Base-by-base conservation (phyloP, 2,329 filamentous ascomycete genomes). In the Diplodia sapinea region DNA sequence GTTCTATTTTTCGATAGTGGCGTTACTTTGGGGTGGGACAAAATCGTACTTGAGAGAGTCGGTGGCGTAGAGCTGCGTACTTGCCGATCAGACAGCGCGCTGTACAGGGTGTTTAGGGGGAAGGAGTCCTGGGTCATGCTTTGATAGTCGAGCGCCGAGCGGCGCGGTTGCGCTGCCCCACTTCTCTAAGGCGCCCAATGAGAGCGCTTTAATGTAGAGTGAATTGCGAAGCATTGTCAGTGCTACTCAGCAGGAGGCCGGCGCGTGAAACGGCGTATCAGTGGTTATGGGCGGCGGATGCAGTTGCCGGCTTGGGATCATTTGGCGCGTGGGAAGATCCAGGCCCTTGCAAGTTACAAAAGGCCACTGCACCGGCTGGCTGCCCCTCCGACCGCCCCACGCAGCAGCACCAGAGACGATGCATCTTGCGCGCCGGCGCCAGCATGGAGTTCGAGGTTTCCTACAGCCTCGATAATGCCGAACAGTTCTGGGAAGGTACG, bases 401-500 rank as follows among this genome's bases (percentile, higher is more conserved):
- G 67, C 57, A 61, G 49, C 33, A 40, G 38, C 57, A 55, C 61
- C 62, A 65, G 54, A 40, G 61, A 68, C 67, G 54, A 79, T 79
- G 77, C 73, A 75, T 78, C 70, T 77, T 73, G 70, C 70, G 72
- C 71, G 70, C 71, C 76, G 75, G 79, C 74, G 72, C 71, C 75
- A 81, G 74, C 72, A 89, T 89, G 87, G 81, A 91, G 82, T 87
- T 88, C 81, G 90, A 93, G 80, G 86, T 86, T 75, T 86, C 85
- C 74, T 86, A 87, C 79, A 85, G 84, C 76, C 85, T 92, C 79
- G 90, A 94, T 80, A 89, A 88, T 79, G 92, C 93, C 82, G 87
- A 93, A 79, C 89, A 94, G 81, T 93, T 97, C 82, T 97, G 93
- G 94, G 85, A 89, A 80, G 91, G 94, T 96, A 79, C 78, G 86